Conservation (phyloP, 441 rosid genomes). For the Pelargonium citronellum region DNA sequence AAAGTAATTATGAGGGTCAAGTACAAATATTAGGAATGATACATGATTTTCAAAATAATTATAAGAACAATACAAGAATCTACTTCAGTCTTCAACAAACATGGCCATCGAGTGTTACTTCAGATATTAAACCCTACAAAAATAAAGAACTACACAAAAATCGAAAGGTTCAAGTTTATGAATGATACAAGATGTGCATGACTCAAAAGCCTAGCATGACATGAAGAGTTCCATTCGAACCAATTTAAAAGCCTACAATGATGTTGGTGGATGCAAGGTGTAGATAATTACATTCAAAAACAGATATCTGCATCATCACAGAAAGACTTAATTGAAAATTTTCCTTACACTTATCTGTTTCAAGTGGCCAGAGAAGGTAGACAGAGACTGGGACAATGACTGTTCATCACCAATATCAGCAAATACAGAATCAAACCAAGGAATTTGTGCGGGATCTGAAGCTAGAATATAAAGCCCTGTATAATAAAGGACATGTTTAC, state of each 20-base stretch:
- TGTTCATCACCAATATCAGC: slow-evolving; percentile 98
- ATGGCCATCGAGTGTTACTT: not conserved
- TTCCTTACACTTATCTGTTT: slow-evolving; percentile 79
- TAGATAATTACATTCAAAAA: slow-evolving; percentile 10
- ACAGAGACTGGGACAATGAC: slow-evolving; percentile 79
- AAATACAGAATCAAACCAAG: slow-evolving; percentile 88
- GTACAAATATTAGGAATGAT: not conserved
- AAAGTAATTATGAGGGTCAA: not conserved
- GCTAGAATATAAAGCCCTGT: slow-evolving; percentile 84
- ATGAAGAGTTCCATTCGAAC: not conserved
- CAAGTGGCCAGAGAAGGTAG: slow-evolving; percentile 94
- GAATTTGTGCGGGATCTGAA: slow-evolving; percentile 74
- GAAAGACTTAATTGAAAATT: slow-evolving; percentile 15
- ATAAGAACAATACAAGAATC: not conserved
- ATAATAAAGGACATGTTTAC: slow-evolving; percentile 18
- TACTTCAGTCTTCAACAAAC: too few relatives aligned
- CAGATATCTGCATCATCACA: slow-evolving; percentile 7
- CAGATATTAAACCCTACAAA: not conserved
- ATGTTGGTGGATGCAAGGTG: slow-evolving; percentile 7
- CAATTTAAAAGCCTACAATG: slow-evolving; percentile 7
- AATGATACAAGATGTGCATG: not conserved
- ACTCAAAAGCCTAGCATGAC: not conserved
- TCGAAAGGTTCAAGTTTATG: slow-evolving; percentile 11
- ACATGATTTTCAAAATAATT: not conserved
- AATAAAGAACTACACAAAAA: not conserved